phyloP scores from a whole-genome alignment of 352 stramenopile genomes.

The Globisporangium lucens region DNA sequence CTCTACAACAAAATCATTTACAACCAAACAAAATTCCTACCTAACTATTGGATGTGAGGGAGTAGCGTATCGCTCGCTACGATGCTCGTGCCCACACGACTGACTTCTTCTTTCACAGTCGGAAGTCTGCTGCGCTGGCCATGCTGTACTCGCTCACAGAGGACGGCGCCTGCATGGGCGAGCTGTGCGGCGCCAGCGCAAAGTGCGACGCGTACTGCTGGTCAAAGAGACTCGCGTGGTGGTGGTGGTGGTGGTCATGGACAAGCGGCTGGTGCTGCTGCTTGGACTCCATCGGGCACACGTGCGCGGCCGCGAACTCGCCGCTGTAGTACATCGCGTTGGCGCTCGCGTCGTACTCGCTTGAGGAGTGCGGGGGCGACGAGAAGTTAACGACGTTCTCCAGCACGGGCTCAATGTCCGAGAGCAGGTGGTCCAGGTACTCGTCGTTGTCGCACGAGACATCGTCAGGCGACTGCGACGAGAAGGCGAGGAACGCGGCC shows the following conservation, averaged over 20 bases:
- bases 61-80: not conserved
- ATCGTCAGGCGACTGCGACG: constrained; percentile 16
- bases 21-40: not conserved
- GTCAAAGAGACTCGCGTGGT: not conserved
- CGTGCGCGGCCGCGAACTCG: not conserved
- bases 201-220: constrained; percentile 1
- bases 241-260: not conserved
- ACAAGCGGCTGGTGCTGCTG: not conserved
- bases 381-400: constrained; percentile 52
- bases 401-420: constrained; percentile 48
- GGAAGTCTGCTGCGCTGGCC: not conserved
- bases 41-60: not conserved
- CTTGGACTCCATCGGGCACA: not conserved
- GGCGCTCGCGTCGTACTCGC: not conserved
- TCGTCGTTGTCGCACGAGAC: constrained; percentile 27
- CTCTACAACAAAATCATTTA: constrained; percentile 1
- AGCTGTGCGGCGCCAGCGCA: not conserved
- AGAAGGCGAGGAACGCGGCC: not conserved
- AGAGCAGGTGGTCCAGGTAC: constrained; percentile 45
- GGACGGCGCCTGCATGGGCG: not conserved
- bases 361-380: not conserved
- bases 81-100: not conserved
- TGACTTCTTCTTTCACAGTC: not conserved
- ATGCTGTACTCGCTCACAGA: not conserved
- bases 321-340: not conserved